These are phyloP conservation scores for Calonectria henricotiae DNA, from an alignment of 2,329 filamentous ascomycete genomes.

Conservation along the genomic window DNA sequence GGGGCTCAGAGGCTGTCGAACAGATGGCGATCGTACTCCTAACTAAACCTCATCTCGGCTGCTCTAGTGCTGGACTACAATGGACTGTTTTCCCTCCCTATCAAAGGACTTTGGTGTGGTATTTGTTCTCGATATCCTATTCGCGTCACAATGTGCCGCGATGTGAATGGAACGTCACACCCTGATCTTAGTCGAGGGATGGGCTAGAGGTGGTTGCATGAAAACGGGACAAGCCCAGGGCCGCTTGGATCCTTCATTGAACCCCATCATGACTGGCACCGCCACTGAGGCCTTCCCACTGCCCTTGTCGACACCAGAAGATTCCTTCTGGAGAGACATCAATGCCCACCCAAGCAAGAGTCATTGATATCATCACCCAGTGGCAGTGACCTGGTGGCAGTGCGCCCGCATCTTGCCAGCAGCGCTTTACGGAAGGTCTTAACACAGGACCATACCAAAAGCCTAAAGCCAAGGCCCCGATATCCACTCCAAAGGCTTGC, in stretches of 20 bases:
- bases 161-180: constrained; percentile 10
- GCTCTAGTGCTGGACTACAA: not conserved
- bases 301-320: not conserved
- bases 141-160: not conserved
- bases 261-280: not conserved
- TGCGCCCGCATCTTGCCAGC: constrained; percentile 4
- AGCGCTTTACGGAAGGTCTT: not conserved
- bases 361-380: not conserved
- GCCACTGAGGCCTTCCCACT: constrained; percentile 6
- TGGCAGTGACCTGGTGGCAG: not conserved
- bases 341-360: not conserved
- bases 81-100: not conserved
- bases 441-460: not conserved
- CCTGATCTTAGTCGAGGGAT: not conserved
- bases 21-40: not conserved
- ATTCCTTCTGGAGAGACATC: not conserved
- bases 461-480: not conserved
- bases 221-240: not conserved
- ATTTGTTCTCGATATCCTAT: not conserved
- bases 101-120: constrained; percentile 7
- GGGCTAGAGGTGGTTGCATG: not conserved
- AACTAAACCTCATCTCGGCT: not conserved
- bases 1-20: not conserved
- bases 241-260: not conserved
- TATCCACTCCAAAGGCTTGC: not conserved